These are phyloP conservation scores for Phlyctochytrium arcticum DNA, from an alignment of 192 early-diverging fungal genomes.

Conservation along the genomic window DNA sequence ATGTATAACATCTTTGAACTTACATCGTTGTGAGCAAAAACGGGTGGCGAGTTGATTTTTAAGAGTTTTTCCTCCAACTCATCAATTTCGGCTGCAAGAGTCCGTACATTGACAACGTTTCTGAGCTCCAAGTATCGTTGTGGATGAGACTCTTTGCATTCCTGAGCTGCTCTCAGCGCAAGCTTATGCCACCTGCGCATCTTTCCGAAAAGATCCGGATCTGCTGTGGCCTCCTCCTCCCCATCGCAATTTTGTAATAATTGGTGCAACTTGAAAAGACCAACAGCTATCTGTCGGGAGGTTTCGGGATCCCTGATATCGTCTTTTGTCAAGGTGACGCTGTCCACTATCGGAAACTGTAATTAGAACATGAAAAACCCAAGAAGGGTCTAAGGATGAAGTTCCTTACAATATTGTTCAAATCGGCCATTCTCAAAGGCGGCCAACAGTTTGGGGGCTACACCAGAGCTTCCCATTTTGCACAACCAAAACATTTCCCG, in stretches of 20 bases:
- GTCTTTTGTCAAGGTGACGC: slow-evolving; percentile 60
- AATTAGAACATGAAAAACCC: background rate
- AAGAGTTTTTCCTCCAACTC: slow-evolving; percentile 35
- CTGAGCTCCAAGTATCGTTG: slow-evolving; percentile 6
- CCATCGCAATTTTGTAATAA: slow-evolving; percentile 9
- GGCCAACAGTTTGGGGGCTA: slow-evolving; percentile 71
- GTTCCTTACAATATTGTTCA: slow-evolving; percentile 61
- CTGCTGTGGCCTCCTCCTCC: background rate
- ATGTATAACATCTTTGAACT: background rate
- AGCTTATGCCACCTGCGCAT: slow-evolving; percentile 30
- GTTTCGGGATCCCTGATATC: slow-evolving; percentile 64
- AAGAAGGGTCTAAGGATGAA: background rate
- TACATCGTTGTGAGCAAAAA: slow-evolving; percentile 87
- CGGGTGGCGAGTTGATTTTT: slow-evolving; percentile 54
- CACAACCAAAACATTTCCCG: slow-evolving; percentile 77
- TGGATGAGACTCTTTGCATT: slow-evolving; percentile 32
- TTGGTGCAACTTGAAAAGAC: slow-evolving; percentile 68
- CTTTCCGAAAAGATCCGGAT: slow-evolving; percentile 65
- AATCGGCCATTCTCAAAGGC: slow-evolving; percentile 83
- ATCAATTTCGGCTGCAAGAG: slow-evolving; percentile 48
- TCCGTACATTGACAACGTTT: slow-evolving; percentile 39
- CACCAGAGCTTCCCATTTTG: slow-evolving; percentile 61
- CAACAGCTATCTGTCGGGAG: slow-evolving; percentile 67
- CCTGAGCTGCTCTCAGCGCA: slow-evolving; percentile 13
- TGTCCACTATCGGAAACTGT: slow-evolving; percentile 48